These are phyloP conservation scores for Westerdykella sp. DNA, from an alignment of 2,329 filamentous ascomycete species.

Conservation along the genomic window DNA sequence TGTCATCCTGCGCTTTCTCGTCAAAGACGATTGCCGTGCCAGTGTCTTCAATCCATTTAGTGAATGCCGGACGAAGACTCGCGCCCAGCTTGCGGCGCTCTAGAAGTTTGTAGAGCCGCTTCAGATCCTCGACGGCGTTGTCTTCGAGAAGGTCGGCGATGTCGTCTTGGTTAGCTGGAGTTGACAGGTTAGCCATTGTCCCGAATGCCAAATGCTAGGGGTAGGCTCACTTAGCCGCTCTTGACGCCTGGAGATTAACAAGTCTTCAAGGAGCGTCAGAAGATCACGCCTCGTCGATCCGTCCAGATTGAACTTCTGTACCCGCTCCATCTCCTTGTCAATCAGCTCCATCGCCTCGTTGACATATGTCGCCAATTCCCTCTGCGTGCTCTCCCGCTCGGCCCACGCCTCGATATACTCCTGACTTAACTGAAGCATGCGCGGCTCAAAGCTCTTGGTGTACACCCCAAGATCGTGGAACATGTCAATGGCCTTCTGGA, in stretches of 20 bases:
- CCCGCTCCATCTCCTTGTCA: constrained; percentile 64
- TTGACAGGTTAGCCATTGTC: not conserved
- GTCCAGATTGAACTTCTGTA: constrained; percentile 75
- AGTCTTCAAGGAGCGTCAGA: constrained; percentile 64
- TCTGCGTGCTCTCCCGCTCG: constrained; percentile 54
- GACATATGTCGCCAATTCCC: constrained; percentile 69
- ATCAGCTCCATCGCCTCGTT: constrained; percentile 63
- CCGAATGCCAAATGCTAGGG: not conserved
- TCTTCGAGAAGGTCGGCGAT: constrained; percentile 68
- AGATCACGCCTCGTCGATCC: constrained; percentile 74
- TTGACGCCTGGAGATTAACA: constrained; percentile 64
- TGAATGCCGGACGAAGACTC: constrained; percentile 67
- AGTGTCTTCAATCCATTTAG: constrained; percentile 67
- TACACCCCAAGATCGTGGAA: constrained; percentile 82
- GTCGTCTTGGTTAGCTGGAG: constrained; percentile 58
- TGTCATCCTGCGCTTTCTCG: constrained; percentile 69
- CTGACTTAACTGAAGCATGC: constrained; percentile 62
- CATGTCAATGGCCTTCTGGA: constrained; percentile 72
- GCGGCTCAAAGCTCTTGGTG: constrained; percentile 68
- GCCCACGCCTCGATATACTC: constrained; percentile 66
- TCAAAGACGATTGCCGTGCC: constrained; percentile 76
- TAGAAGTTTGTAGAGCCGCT: constrained; percentile 71
- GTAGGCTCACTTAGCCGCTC: constrained; percentile 30
- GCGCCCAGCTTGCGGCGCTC: constrained; percentile 64
- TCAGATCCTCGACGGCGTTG: constrained; percentile 63